Base-by-base conservation (phyloP, 75 land plant genomes). In the Gnetum montanum region DNA sequence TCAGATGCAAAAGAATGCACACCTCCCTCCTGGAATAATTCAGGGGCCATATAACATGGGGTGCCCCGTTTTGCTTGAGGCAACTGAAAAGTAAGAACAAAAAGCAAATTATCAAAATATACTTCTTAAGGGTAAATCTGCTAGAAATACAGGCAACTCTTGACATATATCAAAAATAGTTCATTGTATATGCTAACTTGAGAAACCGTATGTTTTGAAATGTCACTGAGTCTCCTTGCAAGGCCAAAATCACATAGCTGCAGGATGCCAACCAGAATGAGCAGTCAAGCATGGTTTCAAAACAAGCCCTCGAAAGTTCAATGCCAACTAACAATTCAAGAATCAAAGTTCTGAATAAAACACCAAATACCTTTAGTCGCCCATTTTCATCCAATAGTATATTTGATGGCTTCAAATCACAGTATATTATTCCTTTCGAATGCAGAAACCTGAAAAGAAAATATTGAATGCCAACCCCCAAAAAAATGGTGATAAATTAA, bases 31-130 rank as follows among this genome's bases (percentile, higher is more conserved):
- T 81, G 82, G 51, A 95, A 95, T 47, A 95, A 72, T 63, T 95
- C 99, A 27, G 99, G 99, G 49, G 99, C 99, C 99, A 90, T 95
- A 51, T 90, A 95, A 53, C 81, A 86, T 18, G 99, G 99, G 31
- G 99, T 86, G 34, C 99, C 99, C 38, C 98, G 77, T 64, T 89
- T 94, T 64, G 96, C 78, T 71, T 85, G 96, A 34, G 98, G 91
- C 27, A 89, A 64, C 98, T 90, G 52, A 26, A 29, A 29, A 27
- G 49, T 60, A 3, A 30, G 11, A 22, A 38, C n/a, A n/a, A n/a
- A n/a, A n/a, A n/a, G n/a, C n/a, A n/a, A 16, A 48, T 48, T 48
- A 16, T 48, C 50, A 48, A 48, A 48, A 8, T 48, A 18, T 8
- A 8, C 7, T 16, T n/a, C 56, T 5, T 53, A 11, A n/a, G 23